A percentile compares a stretch with the other conserved stretches of the same genome.
These are phyloP conservation scores for Aureobasidium sp. DNA, from an alignment of 2,329 filamentous ascomycete genomes.

Conservation along the genomic window DNA sequence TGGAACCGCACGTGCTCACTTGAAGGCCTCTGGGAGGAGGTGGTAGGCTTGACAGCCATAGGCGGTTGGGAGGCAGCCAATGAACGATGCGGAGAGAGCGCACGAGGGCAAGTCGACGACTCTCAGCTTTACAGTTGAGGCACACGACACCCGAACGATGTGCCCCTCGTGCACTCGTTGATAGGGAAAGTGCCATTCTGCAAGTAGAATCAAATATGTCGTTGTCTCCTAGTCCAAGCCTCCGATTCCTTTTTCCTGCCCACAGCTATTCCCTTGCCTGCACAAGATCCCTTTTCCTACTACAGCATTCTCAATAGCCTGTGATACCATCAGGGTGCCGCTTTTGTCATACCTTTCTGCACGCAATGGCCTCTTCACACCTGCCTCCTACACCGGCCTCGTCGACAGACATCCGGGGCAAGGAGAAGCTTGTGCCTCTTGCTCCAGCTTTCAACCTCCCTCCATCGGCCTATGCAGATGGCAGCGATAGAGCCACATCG, in stretches of 20 bases:
- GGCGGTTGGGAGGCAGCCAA: conserved; percentile 2
- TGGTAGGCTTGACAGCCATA: background rate
- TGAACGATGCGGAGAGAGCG: background rate
- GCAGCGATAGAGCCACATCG: conserved; percentile 40
- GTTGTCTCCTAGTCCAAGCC: background rate
- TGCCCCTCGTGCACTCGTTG: conserved; percentile 11
- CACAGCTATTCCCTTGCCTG: conserved; percentile 3
- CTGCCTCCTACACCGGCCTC: conserved; percentile 71
- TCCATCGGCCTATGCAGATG: conserved; percentile 58
- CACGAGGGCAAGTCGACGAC: conserved; percentile 13
- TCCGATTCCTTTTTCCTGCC: background rate
- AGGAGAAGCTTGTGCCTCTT: conserved; percentile 53
- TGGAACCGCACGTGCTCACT: conserved; percentile 6
- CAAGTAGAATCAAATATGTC: conserved; percentile 10
- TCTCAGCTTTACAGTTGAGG: conserved; percentile 1
- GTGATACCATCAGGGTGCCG: background rate
- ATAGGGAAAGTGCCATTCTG: conserved; percentile 10
- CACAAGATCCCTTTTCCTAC: background rate
- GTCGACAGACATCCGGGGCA: conserved; percentile 70
- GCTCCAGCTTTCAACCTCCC: conserved; percentile 67
- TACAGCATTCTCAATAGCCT: background rate
- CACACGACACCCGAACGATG: conserved; percentile 13
- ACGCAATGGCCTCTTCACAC: conserved; percentile 56
- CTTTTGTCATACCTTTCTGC: background rate
- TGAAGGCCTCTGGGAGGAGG: conserved; percentile 1